These are phyloP conservation scores for Aspergillus incahuasiensis DNA, from an alignment of 495 filamentous ascomycete species.

Conservation along the genomic window DNA sequence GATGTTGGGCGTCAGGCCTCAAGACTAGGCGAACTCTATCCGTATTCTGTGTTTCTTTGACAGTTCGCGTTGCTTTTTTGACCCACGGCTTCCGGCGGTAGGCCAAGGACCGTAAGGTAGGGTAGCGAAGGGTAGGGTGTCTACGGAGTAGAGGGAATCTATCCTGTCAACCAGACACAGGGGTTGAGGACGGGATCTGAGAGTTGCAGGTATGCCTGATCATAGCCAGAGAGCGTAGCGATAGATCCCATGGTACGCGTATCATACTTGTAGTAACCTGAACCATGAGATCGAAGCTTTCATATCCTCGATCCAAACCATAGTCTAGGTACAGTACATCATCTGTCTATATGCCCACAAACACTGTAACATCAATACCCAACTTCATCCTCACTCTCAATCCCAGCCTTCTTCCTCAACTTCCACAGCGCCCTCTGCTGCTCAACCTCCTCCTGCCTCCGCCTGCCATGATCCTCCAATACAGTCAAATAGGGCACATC, in stretches of 20 bases:
- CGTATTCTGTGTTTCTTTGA: neutral
- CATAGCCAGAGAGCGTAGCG: too few species aligned
- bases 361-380: slow-evolving; percentile 24
- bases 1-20: neutral
- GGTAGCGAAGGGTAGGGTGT: too few species aligned
- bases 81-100: neutral
- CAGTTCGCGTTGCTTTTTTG: neutral
- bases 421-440: slow-evolving; percentile 39
- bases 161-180: too few species aligned
- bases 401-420: slow-evolving; percentile 42
- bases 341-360: neutral
- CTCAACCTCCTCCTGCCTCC: slow-evolving; percentile 27
- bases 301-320: too few species aligned
- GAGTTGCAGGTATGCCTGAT: too few species aligned
- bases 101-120: too few species aligned
- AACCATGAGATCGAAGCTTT: too few species aligned
- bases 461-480: slow-evolving; percentile 34
- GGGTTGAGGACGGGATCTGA: too few species aligned
- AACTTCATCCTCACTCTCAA: slow-evolving; percentile 39
- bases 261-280: too few species aligned
- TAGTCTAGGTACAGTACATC: too few species aligned
- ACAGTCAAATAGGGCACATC: slow-evolving; percentile 47
- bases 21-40: neutral
- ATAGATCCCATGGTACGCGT: too few species aligned
- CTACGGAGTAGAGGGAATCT: too few species aligned